Evolutionary conservation across 1,139 yeast species (phyloP), one percentile per base, ranked within the genome.

Genomic region (Petasospora rhodanensis): DNA sequence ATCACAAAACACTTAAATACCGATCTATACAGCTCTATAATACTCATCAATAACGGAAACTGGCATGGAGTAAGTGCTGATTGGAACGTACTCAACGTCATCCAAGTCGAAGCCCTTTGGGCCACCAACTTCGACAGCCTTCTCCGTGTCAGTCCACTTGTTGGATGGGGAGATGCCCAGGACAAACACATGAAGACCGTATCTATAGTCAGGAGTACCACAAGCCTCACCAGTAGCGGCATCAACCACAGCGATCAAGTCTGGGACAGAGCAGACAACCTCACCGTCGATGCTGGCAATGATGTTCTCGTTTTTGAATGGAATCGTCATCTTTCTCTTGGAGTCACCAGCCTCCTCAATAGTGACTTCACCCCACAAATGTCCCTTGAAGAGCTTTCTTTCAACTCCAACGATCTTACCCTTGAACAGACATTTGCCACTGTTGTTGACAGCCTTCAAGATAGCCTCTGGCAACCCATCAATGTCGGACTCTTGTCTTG

Each of bases 401-500:
- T 65, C 69, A 13, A 68, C 70, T 1, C 59, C 62, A 26, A 66
- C 47, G 28, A 68, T 67, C 42, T 68, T 68, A 14, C 73, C 73
- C 22, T 50, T 34, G 41, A 68, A 66, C 12, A 68, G 41, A 24
- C 47, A 40, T 28, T 48, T 54, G 5, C 68, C 73, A 10, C 51
- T 37, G 7, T 66, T 64, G n/a, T 66, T 66, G 20, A 62, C 58
- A 16, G 67, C 51, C 18, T 61, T 64, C n/a, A 68, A 43, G 19
- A 68, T 66, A 14, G 43, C 37, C 24, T 55, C 51, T 1, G 71
- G 66, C 18, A 68, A 45, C 26, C 41, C 45, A 28, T 60, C 62
- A 15, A 66, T 52, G 31, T 62, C 61, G 15, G 56, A 51, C 12
- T 49, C 53, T 28, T 57, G 61, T 30, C 64, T 49, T 2, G 71